phyloP scores from a whole-genome alignment of 139 green algal species.

The Tetradesmus obliquus region DNA sequence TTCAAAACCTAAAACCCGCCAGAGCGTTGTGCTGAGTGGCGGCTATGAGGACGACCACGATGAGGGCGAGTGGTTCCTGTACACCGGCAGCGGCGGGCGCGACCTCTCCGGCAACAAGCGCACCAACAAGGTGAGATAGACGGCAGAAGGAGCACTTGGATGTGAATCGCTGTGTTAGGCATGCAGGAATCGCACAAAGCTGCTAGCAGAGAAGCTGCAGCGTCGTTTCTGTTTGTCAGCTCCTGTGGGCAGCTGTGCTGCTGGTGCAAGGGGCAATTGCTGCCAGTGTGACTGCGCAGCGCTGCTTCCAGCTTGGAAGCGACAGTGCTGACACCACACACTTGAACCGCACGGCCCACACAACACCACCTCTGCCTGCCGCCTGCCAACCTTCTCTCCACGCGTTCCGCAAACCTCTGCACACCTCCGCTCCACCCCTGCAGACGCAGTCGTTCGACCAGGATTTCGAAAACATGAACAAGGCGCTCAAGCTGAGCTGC shows the following conservation, averaged over 20 bases:
- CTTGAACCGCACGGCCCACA: not conserved
- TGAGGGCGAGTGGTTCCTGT: conserved; percentile 97
- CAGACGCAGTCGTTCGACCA: conserved; percentile 87
- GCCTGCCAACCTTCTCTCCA: not conserved
- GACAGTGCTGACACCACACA: not conserved
- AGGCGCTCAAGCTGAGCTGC: conserved; percentile 90
- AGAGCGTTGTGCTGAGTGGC: conserved; percentile 69
- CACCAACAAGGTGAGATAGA: conserved; percentile 83
- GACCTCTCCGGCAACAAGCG: conserved; percentile 98
- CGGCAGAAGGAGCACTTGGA: not conserved
- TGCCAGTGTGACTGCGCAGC: too few relatives aligned
- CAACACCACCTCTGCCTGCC: not conserved
- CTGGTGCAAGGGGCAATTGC: not conserved
- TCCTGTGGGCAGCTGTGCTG: too few relatives aligned
- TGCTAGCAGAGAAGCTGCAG: not conserved
- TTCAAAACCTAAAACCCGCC: not conserved
- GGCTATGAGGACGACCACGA: conserved; percentile 96
- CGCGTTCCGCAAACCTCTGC: not conserved
- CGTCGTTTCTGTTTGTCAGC: too few relatives aligned
- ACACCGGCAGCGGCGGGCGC: conserved; percentile 88
- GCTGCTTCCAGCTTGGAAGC: not conserved
- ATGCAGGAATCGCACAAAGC: not conserved
- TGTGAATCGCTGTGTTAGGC: not conserved
- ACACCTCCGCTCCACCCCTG: not conserved
- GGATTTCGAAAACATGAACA: conserved; percentile 91